Evolutionary conservation across 805 yeast species (phyloP).

Genomic region (Cyberlindnera suaveolens): DNA sequence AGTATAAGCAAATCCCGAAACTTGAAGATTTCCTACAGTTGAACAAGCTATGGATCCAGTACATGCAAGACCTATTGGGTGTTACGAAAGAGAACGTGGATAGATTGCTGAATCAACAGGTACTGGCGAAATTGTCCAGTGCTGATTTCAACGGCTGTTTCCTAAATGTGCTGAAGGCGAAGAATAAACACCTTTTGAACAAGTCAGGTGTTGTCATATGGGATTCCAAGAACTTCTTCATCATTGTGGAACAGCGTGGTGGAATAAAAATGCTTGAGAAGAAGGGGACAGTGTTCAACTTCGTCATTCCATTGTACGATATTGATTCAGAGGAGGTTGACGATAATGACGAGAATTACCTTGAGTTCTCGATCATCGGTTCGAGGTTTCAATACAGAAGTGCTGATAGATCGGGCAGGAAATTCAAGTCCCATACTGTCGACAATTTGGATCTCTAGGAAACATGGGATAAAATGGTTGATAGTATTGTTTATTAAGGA

Average conservation of each 20-base stretch:
- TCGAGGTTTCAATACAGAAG: conserved; percentile 71
- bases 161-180: conserved; percentile 51
- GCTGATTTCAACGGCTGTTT: conserved; percentile 82
- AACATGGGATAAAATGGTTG: background rate
- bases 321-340: conserved; percentile 11
- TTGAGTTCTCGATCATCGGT: conserved; percentile 68
- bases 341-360: conserved; percentile 30
- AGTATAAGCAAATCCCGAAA: conserved; percentile 25
- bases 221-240: conserved; percentile 73
- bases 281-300: conserved; percentile 54
- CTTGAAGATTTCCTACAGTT: conserved; percentile 49
- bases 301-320: conserved; percentile 34
- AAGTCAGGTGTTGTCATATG: conserved; percentile 70
- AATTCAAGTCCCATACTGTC: conserved; percentile 76
- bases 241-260: conserved; percentile 54
- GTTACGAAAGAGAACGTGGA: conserved; percentile 11
- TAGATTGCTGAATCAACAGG: conserved; percentile 21
- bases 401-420: conserved; percentile 75
- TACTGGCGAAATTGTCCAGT: conserved; percentile 55
- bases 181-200: conserved; percentile 53
- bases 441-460: conserved; percentile 36
- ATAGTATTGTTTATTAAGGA: background rate
- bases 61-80: conserved; percentile 51
- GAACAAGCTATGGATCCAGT: conserved; percentile 67
- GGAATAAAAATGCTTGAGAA: conserved; percentile 66